These are phyloP conservation scores for Piloderma croceum DNA, from an alignment of 768 basidiomycete species.

Conservation along the genomic window DNA sequence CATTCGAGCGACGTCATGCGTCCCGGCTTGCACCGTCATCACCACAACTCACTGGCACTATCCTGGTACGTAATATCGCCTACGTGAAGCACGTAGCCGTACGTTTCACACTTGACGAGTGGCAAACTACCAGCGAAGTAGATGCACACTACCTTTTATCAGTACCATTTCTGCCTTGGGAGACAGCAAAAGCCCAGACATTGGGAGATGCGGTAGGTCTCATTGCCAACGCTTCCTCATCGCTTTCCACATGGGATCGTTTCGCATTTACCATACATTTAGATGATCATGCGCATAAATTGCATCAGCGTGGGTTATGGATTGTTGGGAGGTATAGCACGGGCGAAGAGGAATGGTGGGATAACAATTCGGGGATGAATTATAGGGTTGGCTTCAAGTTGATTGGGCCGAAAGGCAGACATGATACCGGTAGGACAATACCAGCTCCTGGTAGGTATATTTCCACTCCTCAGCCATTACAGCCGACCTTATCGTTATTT, in stretches of 20 bases:
- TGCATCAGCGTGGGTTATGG: conserved; percentile 51
- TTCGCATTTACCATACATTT: conserved; percentile 62
- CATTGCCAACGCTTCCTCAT: too few species aligned
- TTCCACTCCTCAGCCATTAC: too few species aligned
- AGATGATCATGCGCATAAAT: conserved; percentile 56
- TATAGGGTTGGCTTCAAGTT: conserved; percentile 71
- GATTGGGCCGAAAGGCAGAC: too few species aligned
- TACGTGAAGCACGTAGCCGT: conserved; percentile 84
- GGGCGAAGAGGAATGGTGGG: conserved; percentile 81
- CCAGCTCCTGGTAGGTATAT: too few species aligned
- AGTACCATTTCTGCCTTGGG: too few species aligned
- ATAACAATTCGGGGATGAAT: conserved; percentile 77
- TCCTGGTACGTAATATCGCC: conserved; percentile 79
- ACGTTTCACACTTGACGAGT: conserved; percentile 88
- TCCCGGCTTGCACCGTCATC: conserved; percentile 33
- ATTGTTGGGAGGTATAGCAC: conserved; percentile 52
- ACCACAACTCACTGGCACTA: conserved; percentile 69
- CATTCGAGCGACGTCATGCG: too few species aligned
- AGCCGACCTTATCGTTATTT: too few species aligned
- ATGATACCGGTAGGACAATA: too few species aligned
- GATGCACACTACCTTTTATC: conserved; percentile 42
- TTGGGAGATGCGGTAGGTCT: too few species aligned
- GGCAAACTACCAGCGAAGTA: conserved; percentile 91
- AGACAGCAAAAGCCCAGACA: too few species aligned
- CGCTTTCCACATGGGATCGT: conserved; percentile 43